Base-by-base conservation (phyloP, 352 stramenopile genomes). In the Pythium rishiriense region DNA sequence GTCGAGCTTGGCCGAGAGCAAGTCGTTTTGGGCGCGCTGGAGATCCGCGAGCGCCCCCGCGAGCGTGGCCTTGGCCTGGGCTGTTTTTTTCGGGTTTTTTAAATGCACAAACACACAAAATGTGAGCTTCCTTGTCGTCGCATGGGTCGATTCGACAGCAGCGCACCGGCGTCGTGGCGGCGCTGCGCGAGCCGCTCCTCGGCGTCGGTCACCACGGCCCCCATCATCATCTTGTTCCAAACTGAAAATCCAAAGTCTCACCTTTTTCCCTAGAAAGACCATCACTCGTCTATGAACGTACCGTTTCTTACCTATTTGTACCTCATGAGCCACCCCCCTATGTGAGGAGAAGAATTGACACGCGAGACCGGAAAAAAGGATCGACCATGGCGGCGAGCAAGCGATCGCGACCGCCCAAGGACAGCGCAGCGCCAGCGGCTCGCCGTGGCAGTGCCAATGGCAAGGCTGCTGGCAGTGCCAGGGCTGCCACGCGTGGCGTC, bases 1-100 rank as follows among this genome's bases (percentile, higher is more conserved):
- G 37, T 88, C 79, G 45, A 91, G 68, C 37, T 79, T 73, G 54
- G 73, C 72, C 24, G 70, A 68, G 29, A 91, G 49, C 46, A 88
- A 42, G 17, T 54, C 10, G 64, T 90, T 90, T 56, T 80, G 74
- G 19, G 61, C 71, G 4, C 56, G 29, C 61, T 87, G 74, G 53
- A 79, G 81, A 51, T 89, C 80, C 17, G 62, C 57, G 22, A 79
- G 70, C 53, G 80, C 58, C 21, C 39, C n/a, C 0, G 45, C 25
- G 9, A 72, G 29, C 26, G 52, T 35, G 24, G 14, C 43, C 53
- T 72, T 66, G 12, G 65, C 65, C 28, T 64, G 45, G 14, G 58
- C 65, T 72, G 39, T 19, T n/a, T n/a, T n/a, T n/a, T n/a, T n/a
- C n/a, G n/a, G n/a, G n/a, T n/a, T n/a, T n/a, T n/a, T n/a, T n/a